Base-by-base conservation (phyloP, 257 asterid species). In the Solanum lycopersicoides region DNA sequence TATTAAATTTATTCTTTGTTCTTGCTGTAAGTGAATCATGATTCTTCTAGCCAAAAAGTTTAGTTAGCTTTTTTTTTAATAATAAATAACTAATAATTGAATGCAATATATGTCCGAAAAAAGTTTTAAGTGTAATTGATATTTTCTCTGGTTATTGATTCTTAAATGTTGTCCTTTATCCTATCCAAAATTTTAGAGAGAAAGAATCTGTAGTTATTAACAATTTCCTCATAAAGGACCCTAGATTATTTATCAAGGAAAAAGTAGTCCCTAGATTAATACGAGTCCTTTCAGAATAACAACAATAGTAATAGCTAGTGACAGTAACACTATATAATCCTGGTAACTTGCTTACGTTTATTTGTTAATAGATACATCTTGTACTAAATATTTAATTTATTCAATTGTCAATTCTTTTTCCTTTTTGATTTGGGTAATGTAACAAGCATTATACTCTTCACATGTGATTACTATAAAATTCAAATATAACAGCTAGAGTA, bases 51-150 rank as follows among this genome's bases (percentile, higher is more conserved):
- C 0, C 66, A 59, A 59, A 59, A 59, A 59, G 25, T 59, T 56
- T 18, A 0, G 2, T 18, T 56, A 56, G 4, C 65, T 56, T 56
- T 1, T 18, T 0, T 53, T 18, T 6, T 0, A 53, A 56, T 18
- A 56, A 56, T 53, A 16, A 53, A 53, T 18, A 18, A 56, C 65
- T 18, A 0, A 56, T 18, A 56, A 0, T 56, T 56, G 65, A 56
- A 56, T 56, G 65, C 65, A 56, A 56, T 56, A 18, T 56, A 56
- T 56, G n/a, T 56, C 7, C 18, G 65, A 18, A 18, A 0, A 56
- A 56, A 56, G n/a, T 18, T 0, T 37, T 34, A 1, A 7, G 65
- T 20, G 0, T 59, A 20, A 3, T 20, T 59, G 66, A 0, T 59
- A 59, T 59, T 7, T 56, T 0, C 5, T 59, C 66, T 59, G 66